Conservation (phyloP, 225 moss, liverwort and hornwort species). For the Asterella californica region DNA sequence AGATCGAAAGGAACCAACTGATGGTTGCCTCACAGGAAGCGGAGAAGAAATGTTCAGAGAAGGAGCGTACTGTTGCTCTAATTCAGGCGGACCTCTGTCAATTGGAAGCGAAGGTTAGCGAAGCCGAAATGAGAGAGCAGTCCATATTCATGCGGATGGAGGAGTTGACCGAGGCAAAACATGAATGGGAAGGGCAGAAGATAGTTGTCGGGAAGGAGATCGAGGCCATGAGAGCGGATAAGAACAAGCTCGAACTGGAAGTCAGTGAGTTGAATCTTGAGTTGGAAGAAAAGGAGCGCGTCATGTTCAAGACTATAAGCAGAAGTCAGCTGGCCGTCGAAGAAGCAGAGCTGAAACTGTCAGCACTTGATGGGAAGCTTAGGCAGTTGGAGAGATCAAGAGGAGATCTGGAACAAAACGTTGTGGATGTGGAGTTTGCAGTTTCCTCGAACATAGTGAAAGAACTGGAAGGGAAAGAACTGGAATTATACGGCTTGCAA, state of each 20-base stretch:
- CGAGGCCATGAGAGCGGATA: conserved; percentile 20
- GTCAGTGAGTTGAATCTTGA: conserved; percentile 2
- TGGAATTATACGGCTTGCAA: conserved; percentile 16
- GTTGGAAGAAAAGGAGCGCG: conserved; percentile 13
- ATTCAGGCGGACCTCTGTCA: conserved; percentile 23
- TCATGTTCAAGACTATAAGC: conserved; percentile 17
- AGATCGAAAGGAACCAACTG: conserved; percentile 22
- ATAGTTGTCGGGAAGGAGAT: conserved; percentile 12
- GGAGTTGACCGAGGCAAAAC: conserved; percentile 9
- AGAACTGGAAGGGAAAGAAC: conserved; percentile 20
- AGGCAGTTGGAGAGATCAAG: conserved; percentile 1
- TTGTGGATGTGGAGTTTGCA: conserved; percentile 18
- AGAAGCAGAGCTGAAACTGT: conserved; percentile 6
- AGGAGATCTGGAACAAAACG: conserved; percentile 15
- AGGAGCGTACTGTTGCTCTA: conserved; percentile 16
- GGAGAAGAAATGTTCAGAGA: conserved; percentile 18
- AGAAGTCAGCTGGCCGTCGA: conserved; percentile 23
- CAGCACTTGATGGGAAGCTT: conserved; percentile 22
- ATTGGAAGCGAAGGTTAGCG: conserved; percentile 24
- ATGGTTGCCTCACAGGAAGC: conserved; percentile 8
- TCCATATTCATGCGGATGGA: conserved; percentile 22
- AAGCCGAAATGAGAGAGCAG: conserved; percentile 33
- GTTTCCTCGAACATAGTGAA: conserved; percentile 2
- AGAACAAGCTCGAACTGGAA: conserved; percentile 11
- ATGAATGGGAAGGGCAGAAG: conserved; percentile 24